These are phyloP conservation scores for Gentiana straminea DNA, from an alignment of 257 asterid genomes.

Conservation along the genomic window DNA sequence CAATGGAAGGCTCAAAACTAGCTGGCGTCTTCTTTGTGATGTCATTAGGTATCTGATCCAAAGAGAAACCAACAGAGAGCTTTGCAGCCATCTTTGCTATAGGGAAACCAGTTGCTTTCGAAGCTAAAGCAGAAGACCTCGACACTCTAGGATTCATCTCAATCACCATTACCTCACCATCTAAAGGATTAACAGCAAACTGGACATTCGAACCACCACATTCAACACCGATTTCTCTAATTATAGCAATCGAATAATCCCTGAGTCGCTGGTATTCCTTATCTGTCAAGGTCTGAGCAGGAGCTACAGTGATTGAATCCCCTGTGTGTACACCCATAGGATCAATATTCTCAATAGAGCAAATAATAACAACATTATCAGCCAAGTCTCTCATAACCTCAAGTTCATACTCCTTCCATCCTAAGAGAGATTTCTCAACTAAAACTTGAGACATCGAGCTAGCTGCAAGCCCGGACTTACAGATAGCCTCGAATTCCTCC, in stretches of 20 bases:
- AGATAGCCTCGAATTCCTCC: conserved; percentile 91
- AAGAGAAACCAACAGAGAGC: conserved; percentile 81
- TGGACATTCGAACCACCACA: conserved; percentile 98
- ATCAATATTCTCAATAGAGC: conserved; percentile 95
- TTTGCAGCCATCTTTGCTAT: conserved; percentile 99
- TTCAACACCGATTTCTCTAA: conserved; percentile 97
- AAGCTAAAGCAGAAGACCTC: conserved; percentile 93
- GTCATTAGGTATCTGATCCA: conserved; percentile 98
- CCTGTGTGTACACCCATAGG: conserved; percentile 99
- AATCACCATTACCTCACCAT: conserved; percentile 96
- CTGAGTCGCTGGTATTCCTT: conserved; percentile 92
- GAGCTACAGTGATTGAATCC: conserved; percentile 97
- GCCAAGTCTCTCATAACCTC: conserved; percentile 99
- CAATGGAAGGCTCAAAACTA: conserved; percentile 97
- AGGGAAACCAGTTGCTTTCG: conserved; percentile 98
- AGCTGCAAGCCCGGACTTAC: conserved; percentile 93
- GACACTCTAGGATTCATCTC: conserved; percentile 99
- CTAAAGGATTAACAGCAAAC: conserved; percentile 87
- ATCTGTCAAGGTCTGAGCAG: conserved; percentile 95
- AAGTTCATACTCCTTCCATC: conserved; percentile 98
- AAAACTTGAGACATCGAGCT: conserved; percentile 89
- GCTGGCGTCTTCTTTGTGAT: conserved; percentile 98
- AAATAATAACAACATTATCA: conserved; percentile 95
- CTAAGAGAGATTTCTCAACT: conserved; percentile 91
- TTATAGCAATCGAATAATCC: conserved; percentile 93